A percentile compares a stretch with the other conserved stretches of the same genome.
Conservation (phyloP, 192 early-diverging fungal species). For the Rhizoclosmatium globosum region DNA sequence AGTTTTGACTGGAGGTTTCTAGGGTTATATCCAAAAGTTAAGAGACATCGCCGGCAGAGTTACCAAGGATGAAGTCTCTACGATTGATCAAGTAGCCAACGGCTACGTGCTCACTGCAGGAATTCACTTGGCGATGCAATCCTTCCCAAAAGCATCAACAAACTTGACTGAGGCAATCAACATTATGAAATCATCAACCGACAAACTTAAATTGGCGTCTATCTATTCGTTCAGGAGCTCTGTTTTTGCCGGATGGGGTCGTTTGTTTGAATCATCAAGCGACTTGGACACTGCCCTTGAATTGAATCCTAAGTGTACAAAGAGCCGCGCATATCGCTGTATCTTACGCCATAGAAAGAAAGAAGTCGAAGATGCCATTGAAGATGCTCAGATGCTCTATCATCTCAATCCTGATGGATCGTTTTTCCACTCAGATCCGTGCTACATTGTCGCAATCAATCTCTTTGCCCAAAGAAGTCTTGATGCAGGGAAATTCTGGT, state of each 20-base stretch:
- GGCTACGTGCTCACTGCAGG: not conserved
- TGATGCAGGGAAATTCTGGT: constrained; percentile 16
- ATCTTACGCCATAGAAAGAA: not conserved
- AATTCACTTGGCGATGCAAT: not conserved
- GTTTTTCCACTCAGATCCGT: not conserved
- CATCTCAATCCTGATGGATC: not conserved
- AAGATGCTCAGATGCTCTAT: not conserved
- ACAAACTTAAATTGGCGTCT: not conserved
- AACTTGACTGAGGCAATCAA: not conserved
- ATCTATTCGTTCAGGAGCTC: not conserved
- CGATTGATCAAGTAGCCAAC: not conserved
- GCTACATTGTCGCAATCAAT: not conserved
- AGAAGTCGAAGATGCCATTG: not conserved
- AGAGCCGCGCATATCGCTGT: not conserved
- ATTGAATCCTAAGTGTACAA: not conserved
- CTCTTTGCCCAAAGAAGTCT: not conserved
- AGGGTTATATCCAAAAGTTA: not conserved
- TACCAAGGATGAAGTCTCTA: not conserved
- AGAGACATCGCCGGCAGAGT: not conserved
- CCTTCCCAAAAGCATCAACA: not conserved
- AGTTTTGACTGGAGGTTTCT: not conserved
- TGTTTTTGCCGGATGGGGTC: not conserved
- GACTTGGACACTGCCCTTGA: not conserved
- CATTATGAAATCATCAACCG: not conserved
- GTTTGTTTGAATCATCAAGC: not conserved